Percentiles rank a stretch among this genome's conserved stretches.
These are phyloP conservation scores for Chlamydomonas reinhardtii DNA, from an alignment of 163 green algal species.

Conservation along the genomic window DNA sequence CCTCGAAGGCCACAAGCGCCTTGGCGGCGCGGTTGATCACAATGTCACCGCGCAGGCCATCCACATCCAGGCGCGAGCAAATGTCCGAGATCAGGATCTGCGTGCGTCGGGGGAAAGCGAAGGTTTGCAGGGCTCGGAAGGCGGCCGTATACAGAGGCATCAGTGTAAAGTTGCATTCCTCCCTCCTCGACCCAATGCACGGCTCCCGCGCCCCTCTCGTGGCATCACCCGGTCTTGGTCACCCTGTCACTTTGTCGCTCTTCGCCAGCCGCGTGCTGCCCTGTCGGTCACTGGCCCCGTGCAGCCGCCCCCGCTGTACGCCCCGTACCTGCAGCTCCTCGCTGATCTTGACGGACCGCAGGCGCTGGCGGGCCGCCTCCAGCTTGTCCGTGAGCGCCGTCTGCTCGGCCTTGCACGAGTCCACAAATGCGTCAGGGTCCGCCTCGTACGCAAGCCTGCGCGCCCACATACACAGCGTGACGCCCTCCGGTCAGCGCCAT, in stretches of 20 bases:
- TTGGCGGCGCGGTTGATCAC: slow-evolving; percentile 88
- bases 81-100: slow-evolving; percentile 76
- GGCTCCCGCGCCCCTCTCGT: too few species aligned
- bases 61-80: slow-evolving; percentile 77
- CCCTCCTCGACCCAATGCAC: too few species aligned
- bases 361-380: slow-evolving; percentile 68
- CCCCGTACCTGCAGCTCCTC: slow-evolving; percentile 76
- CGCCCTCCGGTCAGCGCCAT: neutral
- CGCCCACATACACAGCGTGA: neutral
- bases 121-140: too few species aligned
- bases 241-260: too few species aligned
- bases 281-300: too few species aligned
- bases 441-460: slow-evolving; percentile 83
- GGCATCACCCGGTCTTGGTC: too few species aligned
- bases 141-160: too few species aligned
- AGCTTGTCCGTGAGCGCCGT: slow-evolving; percentile 83
- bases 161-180: too few species aligned
- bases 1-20: slow-evolving; percentile 90
- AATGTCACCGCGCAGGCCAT: slow-evolving; percentile 94
- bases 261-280: neutral
- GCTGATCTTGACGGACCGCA: slow-evolving; percentile 74
- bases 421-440: slow-evolving; percentile 75
- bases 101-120: too few species aligned
- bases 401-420: slow-evolving; percentile 70
- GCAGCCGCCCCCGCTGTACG: neutral